phyloP scores from a whole-genome alignment of 2,329 filamentous ascomycete species.

The Fusarium temperatum region DNA sequence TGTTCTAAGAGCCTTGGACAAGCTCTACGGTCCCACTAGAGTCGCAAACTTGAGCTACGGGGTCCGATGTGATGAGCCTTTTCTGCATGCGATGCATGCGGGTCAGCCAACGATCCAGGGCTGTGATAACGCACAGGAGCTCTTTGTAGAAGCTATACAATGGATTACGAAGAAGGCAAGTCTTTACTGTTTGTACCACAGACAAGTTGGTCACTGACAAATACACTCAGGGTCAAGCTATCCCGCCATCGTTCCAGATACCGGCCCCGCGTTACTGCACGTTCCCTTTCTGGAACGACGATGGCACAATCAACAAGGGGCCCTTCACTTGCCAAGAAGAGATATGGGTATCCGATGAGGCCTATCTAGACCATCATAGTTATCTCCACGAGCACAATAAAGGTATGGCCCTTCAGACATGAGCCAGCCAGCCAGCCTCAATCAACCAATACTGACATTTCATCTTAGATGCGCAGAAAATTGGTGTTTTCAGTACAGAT shows the following conservation, averaged over 20 bases:
- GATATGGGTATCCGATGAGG: neutral
- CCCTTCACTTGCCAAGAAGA: neutral
- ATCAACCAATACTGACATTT: neutral
- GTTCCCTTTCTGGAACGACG: neutral
- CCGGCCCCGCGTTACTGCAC: too few relatives aligned
- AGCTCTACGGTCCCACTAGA: neutral
- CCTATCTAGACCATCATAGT: rapidly evolving
- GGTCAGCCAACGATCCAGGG: neutral
- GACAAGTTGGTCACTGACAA: neutral
- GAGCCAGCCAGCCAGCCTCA: neutral
- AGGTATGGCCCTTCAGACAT: neutral
- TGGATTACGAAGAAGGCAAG: neutral
- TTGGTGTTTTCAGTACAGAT: neutral
- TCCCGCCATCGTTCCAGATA: neutral
- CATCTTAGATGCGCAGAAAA: neutral
- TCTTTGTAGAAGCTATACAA: neutral
- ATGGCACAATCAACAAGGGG: neutral
- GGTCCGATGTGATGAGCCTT: neutral
- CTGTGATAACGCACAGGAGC: rapidly evolving
- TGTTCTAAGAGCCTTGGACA: neutral
- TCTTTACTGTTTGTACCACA: neutral
- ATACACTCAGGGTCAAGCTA: neutral
- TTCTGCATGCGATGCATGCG: neutral
- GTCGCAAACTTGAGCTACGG: neutral
- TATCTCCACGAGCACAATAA: neutral